Evolutionary conservation across 2,329 filamentous ascomycete genomes (phyloP).

Genomic region (Claviceps monticola): DNA sequence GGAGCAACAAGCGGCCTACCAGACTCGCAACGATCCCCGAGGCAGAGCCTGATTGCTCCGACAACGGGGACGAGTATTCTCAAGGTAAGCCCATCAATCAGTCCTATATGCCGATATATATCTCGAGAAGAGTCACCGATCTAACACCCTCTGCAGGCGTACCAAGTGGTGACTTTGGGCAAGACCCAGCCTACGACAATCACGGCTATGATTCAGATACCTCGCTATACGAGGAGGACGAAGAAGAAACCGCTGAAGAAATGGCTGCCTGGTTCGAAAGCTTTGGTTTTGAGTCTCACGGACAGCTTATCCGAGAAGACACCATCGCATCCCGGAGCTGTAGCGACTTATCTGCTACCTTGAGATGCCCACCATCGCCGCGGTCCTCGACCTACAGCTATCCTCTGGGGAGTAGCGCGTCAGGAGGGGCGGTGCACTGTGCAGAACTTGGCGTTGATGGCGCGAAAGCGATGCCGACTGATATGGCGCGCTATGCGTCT

Average conservation of each 20-base stretch:
- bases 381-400: constrained; percentile 6
- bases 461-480: too few species aligned
- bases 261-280: constrained; percentile 37
- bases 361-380: constrained; percentile 7
- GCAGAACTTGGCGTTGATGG: too few species aligned
- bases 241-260: constrained; percentile 32
- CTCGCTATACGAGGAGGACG: constrained; percentile 20
- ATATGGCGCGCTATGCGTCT: too few species aligned
- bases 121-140: background rate
- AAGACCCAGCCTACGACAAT: background rate
- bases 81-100: background rate
- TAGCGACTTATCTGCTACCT: background rate
- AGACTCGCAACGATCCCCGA: constrained; percentile 10
- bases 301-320: constrained; percentile 22
- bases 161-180: background rate
- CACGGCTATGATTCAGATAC: background rate
- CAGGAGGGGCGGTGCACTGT: too few species aligned
- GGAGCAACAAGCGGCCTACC: constrained; percentile 27
- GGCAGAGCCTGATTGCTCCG: background rate
- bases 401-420: background rate
- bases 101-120: background rate
- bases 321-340: constrained; percentile 2
- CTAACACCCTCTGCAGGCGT: background rate
- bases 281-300: constrained; percentile 31
- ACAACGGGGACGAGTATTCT: background rate